Evolutionary conservation across 352 stramenopile species (phyloP).

Genomic region (Phytophthora litchii): DNA sequence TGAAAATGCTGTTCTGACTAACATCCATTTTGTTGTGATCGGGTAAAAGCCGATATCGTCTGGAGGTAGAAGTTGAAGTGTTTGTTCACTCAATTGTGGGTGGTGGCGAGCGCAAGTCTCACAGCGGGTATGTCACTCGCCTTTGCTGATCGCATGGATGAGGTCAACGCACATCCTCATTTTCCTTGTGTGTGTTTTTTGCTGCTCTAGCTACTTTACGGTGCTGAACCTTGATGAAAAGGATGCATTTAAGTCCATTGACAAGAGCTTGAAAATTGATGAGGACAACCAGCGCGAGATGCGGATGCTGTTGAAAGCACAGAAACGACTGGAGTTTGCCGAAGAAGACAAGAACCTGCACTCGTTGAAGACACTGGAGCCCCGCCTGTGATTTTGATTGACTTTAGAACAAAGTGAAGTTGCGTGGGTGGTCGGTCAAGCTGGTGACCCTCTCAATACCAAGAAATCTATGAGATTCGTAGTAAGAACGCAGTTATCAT

Average conservation of each 20-base stretch:
- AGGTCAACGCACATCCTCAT: slow-evolving; percentile 8
- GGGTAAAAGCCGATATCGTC: slow-evolving; percentile 43
- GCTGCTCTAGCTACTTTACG: slow-evolving; percentile 53
- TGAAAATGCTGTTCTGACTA: background rate
- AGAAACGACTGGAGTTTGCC: slow-evolving; percentile 62
- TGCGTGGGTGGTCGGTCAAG: background rate
- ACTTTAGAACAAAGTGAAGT: slow-evolving; percentile 3
- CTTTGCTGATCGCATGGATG: background rate
- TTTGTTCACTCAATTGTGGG: slow-evolving; percentile 48
- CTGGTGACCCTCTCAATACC: no score
- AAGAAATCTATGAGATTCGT: no score
- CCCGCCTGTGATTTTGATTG: slow-evolving; percentile 23
- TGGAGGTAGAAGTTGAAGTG: slow-evolving; percentile 74
- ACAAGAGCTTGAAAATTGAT: slow-evolving; percentile 51
- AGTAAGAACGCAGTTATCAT: no score
- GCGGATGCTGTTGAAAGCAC: slow-evolving; percentile 58
- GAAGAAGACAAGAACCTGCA: slow-evolving; percentile 59
- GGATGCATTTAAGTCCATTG: slow-evolving; percentile 46
- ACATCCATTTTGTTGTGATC: slow-evolving; percentile 9
- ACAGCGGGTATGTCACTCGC: slow-evolving; percentile 47
- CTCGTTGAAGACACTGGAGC: slow-evolving; percentile 48
- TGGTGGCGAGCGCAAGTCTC: slow-evolving; percentile 48
- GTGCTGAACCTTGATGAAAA: slow-evolving; percentile 60
- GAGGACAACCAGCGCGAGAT: slow-evolving; percentile 57
- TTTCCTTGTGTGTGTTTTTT: slow-evolving; percentile 6